These are phyloP conservation scores for Picea abies DNA, from an alignment of 83 land plant genomes.

Conservation along the genomic window DNA sequence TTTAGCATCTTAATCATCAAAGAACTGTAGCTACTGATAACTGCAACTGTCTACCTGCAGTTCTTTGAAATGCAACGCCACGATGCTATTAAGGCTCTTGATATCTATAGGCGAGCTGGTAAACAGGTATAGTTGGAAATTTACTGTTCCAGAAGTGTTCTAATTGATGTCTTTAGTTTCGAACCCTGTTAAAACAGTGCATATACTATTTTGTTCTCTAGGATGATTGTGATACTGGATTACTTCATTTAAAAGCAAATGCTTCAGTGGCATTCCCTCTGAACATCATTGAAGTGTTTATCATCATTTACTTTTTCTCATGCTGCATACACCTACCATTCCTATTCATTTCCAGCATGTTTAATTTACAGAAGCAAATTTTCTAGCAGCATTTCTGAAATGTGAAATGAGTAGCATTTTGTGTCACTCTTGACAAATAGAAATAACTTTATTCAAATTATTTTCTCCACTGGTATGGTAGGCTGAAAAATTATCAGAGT, in stretches of 20 bases:
- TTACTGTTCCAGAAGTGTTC: background rate
- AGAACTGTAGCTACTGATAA: background rate
- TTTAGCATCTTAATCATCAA: background rate
- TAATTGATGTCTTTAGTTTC: background rate
- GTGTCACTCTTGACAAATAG: background rate
- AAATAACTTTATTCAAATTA: background rate
- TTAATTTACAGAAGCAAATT: too few relatives aligned
- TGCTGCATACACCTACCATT: background rate
- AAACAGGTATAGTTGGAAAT: conserved; percentile 63
- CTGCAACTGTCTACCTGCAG: conserved; percentile 41
- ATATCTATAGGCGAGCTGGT: conserved; percentile 88
- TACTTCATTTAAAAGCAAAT: background rate
- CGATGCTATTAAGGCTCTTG: conserved; percentile 91
- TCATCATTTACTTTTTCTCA: background rate
- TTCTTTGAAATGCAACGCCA: conserved; percentile 99
- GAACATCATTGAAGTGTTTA: background rate
- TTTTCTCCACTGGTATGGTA: conserved; percentile 27
- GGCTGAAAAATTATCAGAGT: conserved; percentile 91
- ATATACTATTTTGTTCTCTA: too few relatives aligned
- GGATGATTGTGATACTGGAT: background rate
- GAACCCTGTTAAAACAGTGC: background rate
- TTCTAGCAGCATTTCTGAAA: background rate
- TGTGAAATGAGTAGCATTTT: too few relatives aligned
- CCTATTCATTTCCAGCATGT: background rate
- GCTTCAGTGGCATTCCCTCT: background rate